Conservation (phyloP, 2,329 filamentous ascomycete genomes). For the Ascomycota sp. region DNA sequence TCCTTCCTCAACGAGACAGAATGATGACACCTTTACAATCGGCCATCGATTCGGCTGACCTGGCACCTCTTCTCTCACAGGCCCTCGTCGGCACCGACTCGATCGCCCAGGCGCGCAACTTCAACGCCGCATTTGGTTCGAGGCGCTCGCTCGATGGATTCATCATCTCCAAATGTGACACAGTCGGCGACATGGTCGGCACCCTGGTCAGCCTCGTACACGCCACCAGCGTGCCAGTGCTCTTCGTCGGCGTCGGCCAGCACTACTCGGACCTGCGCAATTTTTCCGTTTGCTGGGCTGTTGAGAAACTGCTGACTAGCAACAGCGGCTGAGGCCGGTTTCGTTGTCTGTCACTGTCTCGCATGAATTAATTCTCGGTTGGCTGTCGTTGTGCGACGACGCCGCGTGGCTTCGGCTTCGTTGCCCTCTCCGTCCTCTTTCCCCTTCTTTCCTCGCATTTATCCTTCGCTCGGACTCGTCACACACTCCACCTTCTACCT, state of each 20-base stretch:
- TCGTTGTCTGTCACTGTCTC: no score
- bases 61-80: no score
- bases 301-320: constrained; percentile 40
- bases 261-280: constrained; percentile 49
- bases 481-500: no score
- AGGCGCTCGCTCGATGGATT: constrained; percentile 76
- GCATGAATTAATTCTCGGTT: no score
- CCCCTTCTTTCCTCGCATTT: not conserved
- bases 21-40: no score
- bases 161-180: constrained; percentile 97
- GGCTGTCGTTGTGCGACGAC: no score
- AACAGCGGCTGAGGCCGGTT: no score
- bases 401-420: no score
- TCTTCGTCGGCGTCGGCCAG: constrained; percentile 66
- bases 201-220: constrained; percentile 95
- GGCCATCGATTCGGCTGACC: no score
- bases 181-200: constrained; percentile 95
- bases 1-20: no score
- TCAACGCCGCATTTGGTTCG: constrained; percentile 78
- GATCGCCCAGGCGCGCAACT: constrained; percentile 88
- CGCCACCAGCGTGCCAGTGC: constrained; percentile 84
- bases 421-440: not conserved
- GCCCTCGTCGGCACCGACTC: constrained; percentile 90
- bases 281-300: constrained; percentile 49
- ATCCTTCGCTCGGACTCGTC: not conserved